Conservation (phyloP, 2,329 filamentous ascomycete species). For the Fusarium humuli region DNA sequence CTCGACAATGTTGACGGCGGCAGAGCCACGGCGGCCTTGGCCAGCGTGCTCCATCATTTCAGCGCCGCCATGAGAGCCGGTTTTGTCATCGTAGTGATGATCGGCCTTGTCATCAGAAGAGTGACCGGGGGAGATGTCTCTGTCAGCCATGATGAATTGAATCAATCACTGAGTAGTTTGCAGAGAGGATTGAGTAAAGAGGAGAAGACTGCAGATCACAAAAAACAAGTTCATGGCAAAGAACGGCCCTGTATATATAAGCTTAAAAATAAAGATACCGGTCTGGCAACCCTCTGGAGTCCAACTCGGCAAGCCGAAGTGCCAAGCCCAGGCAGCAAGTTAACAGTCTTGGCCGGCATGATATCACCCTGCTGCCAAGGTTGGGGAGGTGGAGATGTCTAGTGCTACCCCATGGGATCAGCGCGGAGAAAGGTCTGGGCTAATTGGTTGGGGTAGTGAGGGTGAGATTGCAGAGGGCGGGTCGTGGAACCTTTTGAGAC, state of each 20-base stretch:
- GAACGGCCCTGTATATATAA: slow-evolving; percentile 19
- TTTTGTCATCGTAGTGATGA: slow-evolving; percentile 18
- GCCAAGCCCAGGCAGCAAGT: slow-evolving; percentile 35
- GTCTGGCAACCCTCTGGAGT: slow-evolving; percentile 17
- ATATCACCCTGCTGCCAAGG: slow-evolving; percentile 19
- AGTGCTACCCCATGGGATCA: slow-evolving; percentile 26
- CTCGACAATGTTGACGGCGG: slow-evolving; percentile 17
- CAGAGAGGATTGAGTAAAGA: not conserved
- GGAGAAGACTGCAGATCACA: slow-evolving; percentile 1
- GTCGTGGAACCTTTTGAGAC: slow-evolving; percentile 1
- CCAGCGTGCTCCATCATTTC: slow-evolving; percentile 20
- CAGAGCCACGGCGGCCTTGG: slow-evolving; percentile 8
- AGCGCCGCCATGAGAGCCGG: slow-evolving; percentile 2
- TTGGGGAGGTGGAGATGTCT: not conserved
- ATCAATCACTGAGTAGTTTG: not conserved
- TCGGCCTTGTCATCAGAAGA: slow-evolving; percentile 9
- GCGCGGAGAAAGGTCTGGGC: slow-evolving; percentile 7
- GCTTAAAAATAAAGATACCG: slow-evolving; percentile 28
- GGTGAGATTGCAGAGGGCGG: slow-evolving; percentile 11
- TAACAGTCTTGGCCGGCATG: slow-evolving; percentile 31
- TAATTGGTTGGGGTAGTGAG: slow-evolving; percentile 5
- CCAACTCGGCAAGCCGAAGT: slow-evolving; percentile 27
- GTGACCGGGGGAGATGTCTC: slow-evolving; percentile 16
- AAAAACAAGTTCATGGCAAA: not conserved
- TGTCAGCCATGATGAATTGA: slow-evolving; percentile 20